These are phyloP conservation scores for Daldinia concentrica DNA, from an alignment of 495 filamentous ascomycete species.

Conservation along the genomic window DNA sequence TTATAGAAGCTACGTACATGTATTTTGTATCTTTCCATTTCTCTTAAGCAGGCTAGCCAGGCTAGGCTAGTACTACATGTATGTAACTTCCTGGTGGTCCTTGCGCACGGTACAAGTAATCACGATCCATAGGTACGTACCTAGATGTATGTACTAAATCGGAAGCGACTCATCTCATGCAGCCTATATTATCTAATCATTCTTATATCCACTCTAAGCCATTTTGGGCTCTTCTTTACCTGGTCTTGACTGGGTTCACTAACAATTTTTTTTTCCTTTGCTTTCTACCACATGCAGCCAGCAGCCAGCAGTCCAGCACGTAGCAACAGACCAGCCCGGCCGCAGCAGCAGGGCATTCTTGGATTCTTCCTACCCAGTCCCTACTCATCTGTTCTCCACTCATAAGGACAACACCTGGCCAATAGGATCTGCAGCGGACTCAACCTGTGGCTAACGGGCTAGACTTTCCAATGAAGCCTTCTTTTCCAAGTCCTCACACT, in stretches of 20 bases:
- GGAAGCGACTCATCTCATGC: conserved; percentile 3
- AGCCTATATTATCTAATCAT: neutral
- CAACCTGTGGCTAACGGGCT: conserved; percentile 38
- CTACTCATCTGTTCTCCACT: conserved; percentile 29
- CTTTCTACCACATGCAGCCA: conserved; percentile 1
- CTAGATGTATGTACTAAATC: neutral
- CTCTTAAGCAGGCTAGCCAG: too few relatives aligned
- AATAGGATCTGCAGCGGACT: conserved; percentile 34
- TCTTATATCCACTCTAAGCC: neutral
- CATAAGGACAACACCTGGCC: conserved; percentile 33
- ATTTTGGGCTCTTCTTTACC: neutral
- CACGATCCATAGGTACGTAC: neutral
- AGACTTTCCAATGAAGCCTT: conserved; percentile 44
- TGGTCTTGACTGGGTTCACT: conserved; percentile 9
- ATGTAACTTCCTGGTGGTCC: neutral
- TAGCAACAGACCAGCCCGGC: conserved; percentile 5
- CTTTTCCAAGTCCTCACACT: conserved; percentile 45
- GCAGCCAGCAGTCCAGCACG: neutral
- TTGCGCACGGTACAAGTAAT: neutral
- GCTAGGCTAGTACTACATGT: neutral
- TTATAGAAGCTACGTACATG: neutral
- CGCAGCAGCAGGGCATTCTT: conserved; percentile 15
- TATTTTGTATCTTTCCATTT: neutral
- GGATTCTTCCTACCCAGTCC: conserved; percentile 31
- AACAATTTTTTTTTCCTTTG: conserved; percentile 24